These are phyloP conservation scores for Nicotiana otophora DNA, from an alignment of 257 asterid genomes.

Conservation along the genomic window DNA sequence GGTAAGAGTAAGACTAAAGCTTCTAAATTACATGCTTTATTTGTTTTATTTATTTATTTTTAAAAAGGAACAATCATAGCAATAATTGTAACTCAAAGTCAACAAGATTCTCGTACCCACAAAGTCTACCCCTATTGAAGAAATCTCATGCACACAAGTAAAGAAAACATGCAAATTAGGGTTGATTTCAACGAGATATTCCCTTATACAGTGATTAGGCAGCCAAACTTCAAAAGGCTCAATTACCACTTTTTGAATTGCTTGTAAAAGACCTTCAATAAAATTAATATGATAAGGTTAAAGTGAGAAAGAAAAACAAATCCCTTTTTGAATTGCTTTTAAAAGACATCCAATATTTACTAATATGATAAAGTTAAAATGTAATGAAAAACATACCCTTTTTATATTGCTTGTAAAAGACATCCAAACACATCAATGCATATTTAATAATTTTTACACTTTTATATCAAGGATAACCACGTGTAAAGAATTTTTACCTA, in stretches of 20 bases:
- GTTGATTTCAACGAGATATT: constrained; percentile 21
- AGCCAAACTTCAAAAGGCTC: constrained; percentile 35
- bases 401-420: not conserved
- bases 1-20: not conserved
- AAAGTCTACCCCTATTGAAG: constrained; percentile 7
- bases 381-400: not conserved
- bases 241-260: constrained; percentile 22
- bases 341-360: not conserved
- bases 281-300: not conserved
- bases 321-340: constrained; percentile 17
- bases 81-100: not conserved
- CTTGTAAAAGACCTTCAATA: not conserved
- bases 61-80: not conserved
- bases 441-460: too few relatives aligned
- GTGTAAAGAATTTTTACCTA: too few relatives aligned
- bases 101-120: not conserved
- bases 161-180: not conserved
- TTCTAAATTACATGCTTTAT: not conserved
- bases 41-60: not conserved
- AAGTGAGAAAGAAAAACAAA: not conserved
- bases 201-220: constrained; percentile 25
- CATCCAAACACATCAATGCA: too few relatives aligned
- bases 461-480: too few relatives aligned
- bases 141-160: not conserved
- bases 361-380: not conserved